A percentile compares a stretch with the other conserved stretches of the same genome.
phyloP scores from a whole-genome alignment of 116 monocot genomes.

The Zostera marina region DNA sequence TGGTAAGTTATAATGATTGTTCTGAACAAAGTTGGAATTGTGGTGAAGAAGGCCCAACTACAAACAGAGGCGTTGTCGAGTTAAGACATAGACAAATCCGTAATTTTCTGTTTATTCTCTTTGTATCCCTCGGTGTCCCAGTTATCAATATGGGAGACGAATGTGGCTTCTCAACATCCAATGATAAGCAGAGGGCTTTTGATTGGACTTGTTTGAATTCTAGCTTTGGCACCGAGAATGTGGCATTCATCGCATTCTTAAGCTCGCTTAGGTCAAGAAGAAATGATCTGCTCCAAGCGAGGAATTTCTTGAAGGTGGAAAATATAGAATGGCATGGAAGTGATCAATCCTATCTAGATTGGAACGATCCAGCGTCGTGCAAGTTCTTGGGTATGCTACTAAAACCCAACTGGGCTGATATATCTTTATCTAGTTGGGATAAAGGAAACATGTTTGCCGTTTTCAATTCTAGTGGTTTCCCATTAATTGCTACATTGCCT shows the following conservation, averaged over 20 bases:
- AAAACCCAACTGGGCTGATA: constrained; percentile 29
- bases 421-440: constrained; percentile 6
- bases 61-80: constrained; percentile 30
- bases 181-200: constrained; percentile 24
- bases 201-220: constrained; percentile 40
- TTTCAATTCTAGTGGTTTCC: constrained; percentile 40
- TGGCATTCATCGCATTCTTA: constrained; percentile 50
- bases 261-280: constrained; percentile 41
- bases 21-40: constrained; percentile 84
- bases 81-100: constrained; percentile 55
- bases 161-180: constrained; percentile 36
- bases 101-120: constrained; percentile 76
- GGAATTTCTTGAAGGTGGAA: constrained; percentile 39
- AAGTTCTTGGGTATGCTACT: constrained; percentile 63
- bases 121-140: constrained; percentile 78
- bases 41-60: constrained; percentile 60
- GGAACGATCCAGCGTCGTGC: constrained; percentile 46
- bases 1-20: constrained; percentile 58
- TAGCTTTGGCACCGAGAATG: constrained; percentile 34
- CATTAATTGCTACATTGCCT: constrained; percentile 29
- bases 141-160: constrained; percentile 94
- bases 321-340: constrained; percentile 66
- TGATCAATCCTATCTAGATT: constrained; percentile 46
- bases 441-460: constrained; percentile 39
- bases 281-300: constrained; percentile 57